Evolutionary conservation across 306 rosid species (phyloP), one percentile per base, ranked within the genome.

Genomic region (Adenanthera pavonina): DNA sequence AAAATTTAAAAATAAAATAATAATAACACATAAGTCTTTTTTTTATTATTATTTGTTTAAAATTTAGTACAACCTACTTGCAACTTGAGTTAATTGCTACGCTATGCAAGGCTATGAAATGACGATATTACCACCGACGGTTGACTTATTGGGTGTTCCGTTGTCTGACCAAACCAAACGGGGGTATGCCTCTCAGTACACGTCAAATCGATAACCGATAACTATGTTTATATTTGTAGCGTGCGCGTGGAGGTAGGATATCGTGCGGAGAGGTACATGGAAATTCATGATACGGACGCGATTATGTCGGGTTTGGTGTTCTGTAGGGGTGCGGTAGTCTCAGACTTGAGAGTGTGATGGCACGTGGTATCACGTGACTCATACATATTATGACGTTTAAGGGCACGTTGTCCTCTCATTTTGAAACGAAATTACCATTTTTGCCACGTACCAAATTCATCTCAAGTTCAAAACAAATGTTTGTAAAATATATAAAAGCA

Each of bases 141-240:
- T 91, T 88, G 93, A 88, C 86, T 82, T 48, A 56, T 73, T 16
- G 0, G 65, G 35, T n/a, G 62, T 62, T 60, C 84, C 78, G 84
- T 77, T 77, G 78, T 65, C 75, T 73, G 68, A 69, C 82, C 81
- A 74, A 59, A 69, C 82, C 81, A 74, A 59, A 84, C 41, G 60
- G 78, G 43, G 48, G 34, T 16, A 2, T 72, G 65, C 8, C 17
- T 10, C 2, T 5, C 54, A 19, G 70, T 49, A 19, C 76, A 53
- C 34, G 74, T 38, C 77, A 8, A 8, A 25, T 8, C 65, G 12
- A 56, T 19, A 19, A 19, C 12, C 0, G 8, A 56, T 19, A 54
- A 25, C 30, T 25, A 25, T 1, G 30, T 25, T 25, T 25, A 25
- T 25, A 25, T 25, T 25, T 25, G 17, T 53, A 34, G 2, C 69